Base-by-base conservation (phyloP, 2,329 filamentous ascomycete species). In the Penicillium concentricum region DNA sequence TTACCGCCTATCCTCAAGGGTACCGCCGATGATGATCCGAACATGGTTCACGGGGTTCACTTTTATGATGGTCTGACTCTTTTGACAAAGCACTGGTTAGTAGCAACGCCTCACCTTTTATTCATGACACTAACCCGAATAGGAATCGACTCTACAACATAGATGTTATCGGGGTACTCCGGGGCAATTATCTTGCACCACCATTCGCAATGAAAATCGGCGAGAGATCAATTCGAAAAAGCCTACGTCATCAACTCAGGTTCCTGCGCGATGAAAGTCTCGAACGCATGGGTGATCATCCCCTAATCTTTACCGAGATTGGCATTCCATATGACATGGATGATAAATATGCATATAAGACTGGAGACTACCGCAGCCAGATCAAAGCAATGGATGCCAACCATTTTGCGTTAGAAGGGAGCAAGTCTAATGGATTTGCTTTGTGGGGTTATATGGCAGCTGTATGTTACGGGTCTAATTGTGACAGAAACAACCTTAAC, bases 261-360 rank as follows among this genome's bases (percentile, higher is more conserved):
- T 88, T 88, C 0, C 89, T 99, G 48, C 84, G 87, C 47, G 83
- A 95, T 62, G 94, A 99, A 74, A 95, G 93, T 0, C 77, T 89
- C 16, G 88, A 96, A 53, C 87, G 91, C 57, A 91, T 92, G 80
- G 94, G 94, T 18, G 86, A 89, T 22, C 92, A 95, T 66, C 94
- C 94, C 0, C 91, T 92, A 65, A 76, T 99, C 4, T 86, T 96
- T 72, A 95, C 91, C 0, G 94, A 99, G 72, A 97, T 97, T 67
- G 94, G 94, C 7, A 97, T 99, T 57, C 94, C 94, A 0, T 99
- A 96, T 71, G 94, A 99, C 70, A 97, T 99, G 95, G 93, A 99
- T 69, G 87, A 96, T 63, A 92, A 96, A 75, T 82, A 94, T 69
- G 94, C 94, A 1, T 99, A 99, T 76, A 90, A 91, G 75, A 96